A percentile compares a stretch with the other conserved stretches of the same genome.
These are phyloP conservation scores for Hemileia vastatrix DNA, from an alignment of 1,284 basidiomycete species.

Conservation along the genomic window DNA sequence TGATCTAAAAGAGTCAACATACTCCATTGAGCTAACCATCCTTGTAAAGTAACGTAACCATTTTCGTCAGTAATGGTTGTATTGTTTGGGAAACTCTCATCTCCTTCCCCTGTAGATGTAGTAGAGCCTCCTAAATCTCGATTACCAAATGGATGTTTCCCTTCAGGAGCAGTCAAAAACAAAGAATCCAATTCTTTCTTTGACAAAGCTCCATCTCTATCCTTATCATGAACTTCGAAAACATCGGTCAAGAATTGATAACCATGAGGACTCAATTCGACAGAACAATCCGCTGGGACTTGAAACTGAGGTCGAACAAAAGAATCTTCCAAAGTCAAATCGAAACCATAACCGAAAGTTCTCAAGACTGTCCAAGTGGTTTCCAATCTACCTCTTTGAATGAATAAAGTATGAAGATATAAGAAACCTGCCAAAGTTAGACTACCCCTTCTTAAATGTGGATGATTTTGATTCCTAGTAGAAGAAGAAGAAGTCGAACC, in stretches of 20 bases:
- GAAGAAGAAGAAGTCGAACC: slow-evolving; percentile 36
- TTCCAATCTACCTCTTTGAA: slow-evolving; percentile 87
- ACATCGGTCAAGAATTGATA: slow-evolving; percentile 96
- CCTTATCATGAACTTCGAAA: slow-evolving; percentile 95
- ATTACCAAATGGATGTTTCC: slow-evolving; percentile 79
- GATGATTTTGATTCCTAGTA: slow-evolving; percentile 9
- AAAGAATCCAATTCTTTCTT: slow-evolving; percentile 73
- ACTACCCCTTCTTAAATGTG: slow-evolving; percentile 52
- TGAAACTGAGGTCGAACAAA: slow-evolving; percentile 57
- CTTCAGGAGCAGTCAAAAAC: slow-evolving; percentile 91
- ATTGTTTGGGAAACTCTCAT: slow-evolving; percentile 78
- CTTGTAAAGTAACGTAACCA: slow-evolving; percentile 84
- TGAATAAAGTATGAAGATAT: slow-evolving; percentile 91
- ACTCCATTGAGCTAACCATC: slow-evolving; percentile 53
- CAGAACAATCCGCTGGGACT: slow-evolving; percentile 87
- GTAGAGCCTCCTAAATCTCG: neutral
- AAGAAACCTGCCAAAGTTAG: slow-evolving; percentile 88
- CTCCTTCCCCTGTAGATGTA: slow-evolving; percentile 20
- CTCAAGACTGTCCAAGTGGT: slow-evolving; percentile 96
- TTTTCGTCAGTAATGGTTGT: slow-evolving; percentile 80
- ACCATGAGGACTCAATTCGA: slow-evolving; percentile 81
- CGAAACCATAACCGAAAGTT: slow-evolving; percentile 91
- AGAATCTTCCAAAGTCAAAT: slow-evolving; percentile 69
- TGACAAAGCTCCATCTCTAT: slow-evolving; percentile 87
- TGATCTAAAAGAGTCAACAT: slow-evolving; percentile 94